These are phyloP conservation scores for Rhodotorula sp. DNA, from an alignment of 1,284 basidiomycete species.

Conservation along the genomic window DNA sequence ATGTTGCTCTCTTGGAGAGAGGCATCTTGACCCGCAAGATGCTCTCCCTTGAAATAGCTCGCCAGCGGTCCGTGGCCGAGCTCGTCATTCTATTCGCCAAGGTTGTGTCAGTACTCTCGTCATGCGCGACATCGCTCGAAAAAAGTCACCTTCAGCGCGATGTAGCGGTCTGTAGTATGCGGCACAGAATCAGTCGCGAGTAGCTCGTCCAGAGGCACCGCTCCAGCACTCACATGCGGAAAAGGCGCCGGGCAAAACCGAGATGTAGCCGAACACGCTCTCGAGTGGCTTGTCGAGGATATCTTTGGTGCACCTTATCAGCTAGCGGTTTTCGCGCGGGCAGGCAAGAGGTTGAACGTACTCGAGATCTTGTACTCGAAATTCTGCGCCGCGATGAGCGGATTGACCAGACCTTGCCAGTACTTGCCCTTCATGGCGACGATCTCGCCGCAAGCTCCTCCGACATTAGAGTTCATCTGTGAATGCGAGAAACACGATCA, in stretches of 20 bases:
- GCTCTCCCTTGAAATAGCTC: conserved; percentile 97
- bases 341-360: conserved; percentile 43
- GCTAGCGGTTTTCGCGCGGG: not conserved
- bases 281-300: conserved; percentile 95
- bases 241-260: conserved; percentile 74
- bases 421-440: conserved; percentile 85
- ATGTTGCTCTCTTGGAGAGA: conserved; percentile 21
- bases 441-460: conserved; percentile 93
- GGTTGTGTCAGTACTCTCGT: not conserved
- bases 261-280: conserved; percentile 80
- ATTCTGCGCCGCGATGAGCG: conserved; percentile 82
- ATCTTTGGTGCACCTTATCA: conserved; percentile 45
- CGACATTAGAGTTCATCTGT: conserved; percentile 60
- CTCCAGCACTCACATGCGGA: conserved; percentile 66
- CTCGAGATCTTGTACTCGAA: conserved; percentile 67
- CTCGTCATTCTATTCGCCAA: conserved; percentile 62
- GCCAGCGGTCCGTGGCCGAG: conserved; percentile 82
- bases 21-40: conserved; percentile 66
- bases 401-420: conserved; percentile 56
- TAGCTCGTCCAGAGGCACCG: too few relatives aligned
- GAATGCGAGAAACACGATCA: not conserved
- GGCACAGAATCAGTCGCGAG: not conserved
- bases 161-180: conserved; percentile 62
- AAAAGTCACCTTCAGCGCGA: conserved; percentile 63
- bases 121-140: fast-evolving